Conservation (phyloP, 768 basidiomycete species). For the Termitomyces titanicus region DNA sequence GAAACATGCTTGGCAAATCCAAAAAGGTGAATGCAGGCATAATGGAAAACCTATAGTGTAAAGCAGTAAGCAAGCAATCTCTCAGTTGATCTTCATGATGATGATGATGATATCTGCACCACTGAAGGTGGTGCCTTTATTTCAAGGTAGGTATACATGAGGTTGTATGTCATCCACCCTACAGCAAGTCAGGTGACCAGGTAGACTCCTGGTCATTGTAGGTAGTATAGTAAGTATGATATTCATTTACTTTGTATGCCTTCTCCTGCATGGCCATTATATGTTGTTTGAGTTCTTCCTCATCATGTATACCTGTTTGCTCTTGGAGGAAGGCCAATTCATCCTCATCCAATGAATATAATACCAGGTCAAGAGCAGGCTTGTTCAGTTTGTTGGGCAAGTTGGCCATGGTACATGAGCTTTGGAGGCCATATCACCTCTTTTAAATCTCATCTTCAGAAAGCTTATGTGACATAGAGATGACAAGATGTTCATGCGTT, state of each 20-base stretch:
- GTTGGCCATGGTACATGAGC: neutral
- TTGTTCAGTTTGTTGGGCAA: neutral
- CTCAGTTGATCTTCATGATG: neutral
- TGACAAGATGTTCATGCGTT: too few relatives aligned
- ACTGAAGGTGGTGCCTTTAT: too few relatives aligned
- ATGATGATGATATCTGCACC: neutral
- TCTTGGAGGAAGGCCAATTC: constrained; percentile 32
- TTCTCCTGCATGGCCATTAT: constrained; percentile 33
- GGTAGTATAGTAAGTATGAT: too few relatives aligned
- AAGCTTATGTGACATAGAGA: too few relatives aligned
- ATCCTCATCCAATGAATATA: constrained; percentile 23
- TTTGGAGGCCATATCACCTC: too few relatives aligned
- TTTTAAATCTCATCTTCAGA: too few relatives aligned
- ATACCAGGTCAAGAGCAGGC: constrained; percentile 17
- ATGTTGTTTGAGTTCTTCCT: constrained; percentile 35
- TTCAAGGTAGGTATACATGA: too few relatives aligned
- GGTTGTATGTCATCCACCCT: too few relatives aligned
- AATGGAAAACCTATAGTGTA: constrained; percentile 26
- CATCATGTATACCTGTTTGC: constrained; percentile 33
- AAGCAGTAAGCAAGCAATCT: neutral
- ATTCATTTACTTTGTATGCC: constrained; percentile 27
- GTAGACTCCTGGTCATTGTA: too few relatives aligned
- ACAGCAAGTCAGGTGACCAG: too few relatives aligned
- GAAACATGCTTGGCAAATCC: constrained; percentile 26
- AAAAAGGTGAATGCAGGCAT: constrained; percentile 36